Evolutionary conservation across 352 stramenopile species (phyloP).

Genomic region (Thalassiosira sp.): DNA sequence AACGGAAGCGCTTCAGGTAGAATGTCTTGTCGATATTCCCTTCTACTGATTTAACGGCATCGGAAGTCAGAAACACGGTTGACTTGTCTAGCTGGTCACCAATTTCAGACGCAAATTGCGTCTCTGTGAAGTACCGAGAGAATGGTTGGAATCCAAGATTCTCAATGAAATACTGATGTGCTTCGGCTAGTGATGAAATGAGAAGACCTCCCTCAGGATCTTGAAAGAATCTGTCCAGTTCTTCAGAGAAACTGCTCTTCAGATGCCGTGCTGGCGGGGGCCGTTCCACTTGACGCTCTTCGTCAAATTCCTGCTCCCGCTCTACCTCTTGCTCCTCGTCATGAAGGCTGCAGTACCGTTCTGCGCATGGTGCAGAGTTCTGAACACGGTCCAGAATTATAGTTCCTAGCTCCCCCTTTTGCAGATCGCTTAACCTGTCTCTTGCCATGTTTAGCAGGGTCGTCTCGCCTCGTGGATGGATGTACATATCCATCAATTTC

Average conservation of each 20-base stretch:
- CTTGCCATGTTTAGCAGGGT: neutral
- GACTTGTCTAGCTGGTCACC: neutral
- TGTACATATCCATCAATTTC: neutral
- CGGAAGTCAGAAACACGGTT: neutral
- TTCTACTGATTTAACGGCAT: neutral
- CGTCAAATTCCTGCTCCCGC: constrained; percentile 18
- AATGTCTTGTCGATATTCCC: neutral
- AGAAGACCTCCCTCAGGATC: too few species aligned
- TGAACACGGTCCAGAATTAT: neutral
- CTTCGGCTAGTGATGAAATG: neutral
- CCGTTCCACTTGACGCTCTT: constrained; percentile 6
- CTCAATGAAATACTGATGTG: neutral
- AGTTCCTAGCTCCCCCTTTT: neutral
- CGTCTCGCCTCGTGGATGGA: too few species aligned
- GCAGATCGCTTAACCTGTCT: neutral
- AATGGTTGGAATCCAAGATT: neutral
- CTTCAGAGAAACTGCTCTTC: neutral
- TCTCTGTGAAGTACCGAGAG: neutral
- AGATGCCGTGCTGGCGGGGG: neutral
- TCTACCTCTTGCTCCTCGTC: neutral
- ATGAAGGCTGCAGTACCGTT: neutral
- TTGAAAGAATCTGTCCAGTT: too few species aligned
- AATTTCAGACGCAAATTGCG: neutral
- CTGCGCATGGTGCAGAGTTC: neutral
- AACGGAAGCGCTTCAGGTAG: neutral